Evolutionary conservation across 495 filamentous ascomycete genomes (phyloP).

Genomic region (Monascus purpureus): DNA sequence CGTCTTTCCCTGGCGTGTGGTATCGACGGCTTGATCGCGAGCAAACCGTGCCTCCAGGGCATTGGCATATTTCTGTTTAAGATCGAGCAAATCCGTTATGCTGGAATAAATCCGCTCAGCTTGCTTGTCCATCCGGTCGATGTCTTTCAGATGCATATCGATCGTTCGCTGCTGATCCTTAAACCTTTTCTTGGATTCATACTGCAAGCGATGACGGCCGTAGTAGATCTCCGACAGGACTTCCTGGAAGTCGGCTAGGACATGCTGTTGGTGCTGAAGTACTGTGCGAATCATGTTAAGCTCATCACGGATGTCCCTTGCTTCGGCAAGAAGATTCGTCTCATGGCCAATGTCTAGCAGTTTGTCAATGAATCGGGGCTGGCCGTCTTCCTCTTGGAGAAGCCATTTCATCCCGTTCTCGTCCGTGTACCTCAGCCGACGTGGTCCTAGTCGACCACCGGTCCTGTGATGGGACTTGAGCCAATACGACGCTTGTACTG

Average conservation of each 20-base stretch:
- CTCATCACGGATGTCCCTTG: conserved; percentile 61
- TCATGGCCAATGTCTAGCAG: conserved; percentile 56
- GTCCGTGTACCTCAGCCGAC: no score
- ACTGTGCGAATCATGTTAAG: conserved; percentile 57
- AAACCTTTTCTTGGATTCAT: conserved; percentile 43
- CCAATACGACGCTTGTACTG: conserved; percentile 45
- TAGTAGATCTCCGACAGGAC: conserved; percentile 37
- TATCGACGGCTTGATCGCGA: conserved; percentile 49
- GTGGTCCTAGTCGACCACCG: no score
- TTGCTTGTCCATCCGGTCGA: conserved; percentile 55
- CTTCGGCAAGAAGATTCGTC: conserved; percentile 49
- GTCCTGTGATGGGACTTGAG: conserved; percentile 43
- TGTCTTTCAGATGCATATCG: conserved; percentile 47
- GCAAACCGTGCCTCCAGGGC: conserved; percentile 57
- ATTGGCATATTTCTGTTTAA: conserved; percentile 58
- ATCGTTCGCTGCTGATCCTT: conserved; percentile 47
- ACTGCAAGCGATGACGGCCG: conserved; percentile 26
- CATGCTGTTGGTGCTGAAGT: conserved; percentile 41
- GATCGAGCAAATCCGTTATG: conserved; percentile 47
- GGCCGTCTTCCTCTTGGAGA: conserved; percentile 11
- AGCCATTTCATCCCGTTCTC: conserved; percentile 3
- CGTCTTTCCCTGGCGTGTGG: conserved; percentile 53
- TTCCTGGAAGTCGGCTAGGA: conserved; percentile 41
- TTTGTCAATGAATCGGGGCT: conserved; percentile 45
- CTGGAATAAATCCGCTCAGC: conserved; percentile 48